Evolutionary conservation across 768 basidiomycete species (phyloP), one percentile per base, ranked within the genome.

Genomic region (Kwoniella dendrophila): DNA sequence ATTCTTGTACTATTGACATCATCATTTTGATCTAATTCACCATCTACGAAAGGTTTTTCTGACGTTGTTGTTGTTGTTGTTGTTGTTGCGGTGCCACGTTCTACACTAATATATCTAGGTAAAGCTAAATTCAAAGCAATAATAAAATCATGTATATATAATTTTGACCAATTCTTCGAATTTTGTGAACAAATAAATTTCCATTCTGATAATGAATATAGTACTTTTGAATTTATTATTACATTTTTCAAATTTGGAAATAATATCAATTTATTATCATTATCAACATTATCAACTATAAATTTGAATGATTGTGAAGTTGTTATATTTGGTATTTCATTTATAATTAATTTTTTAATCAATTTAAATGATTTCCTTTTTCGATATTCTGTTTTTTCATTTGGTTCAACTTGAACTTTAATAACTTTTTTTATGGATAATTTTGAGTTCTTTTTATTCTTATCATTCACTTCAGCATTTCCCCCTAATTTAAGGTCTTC

Each of bases 111-210:
- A 8, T 18, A 38, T 38, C 47, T 30, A 3, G 47, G 47, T 24
- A 49, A 4, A 49, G 47, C 47, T 12, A 12, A 14, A 1, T 24
- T 24, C 7, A 49, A 30, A 26, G 47, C 47, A 27, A 12, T 49
- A n/a, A 49, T 49, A 24, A 49, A 49, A 27, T 49, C 47, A 7
- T 49, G 47, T 12, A 27, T 27, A 27, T 49, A 27, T 49, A 49
- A 4, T 27, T 27, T 49, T 14, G 10, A 12, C 11, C 16, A 49
- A 16, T n/a, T 24, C 11, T 30, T 49, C 47, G n/a, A 4, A 2
- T 26, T 14, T 24, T 1, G 10, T 6, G 12, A 12, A 16, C 29
- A 27, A 24, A 27, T 10, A 24, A 27, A 27, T 27, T 27, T 49
- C 47, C 47, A 49, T n/a, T 49, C 24, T 3, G 27, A 2, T 1